Percentiles rank a stretch among this genome's conserved stretches.
Evolutionary conservation across 768 basidiomycete species (phyloP).

Genomic region (Trametes elegans): DNA sequence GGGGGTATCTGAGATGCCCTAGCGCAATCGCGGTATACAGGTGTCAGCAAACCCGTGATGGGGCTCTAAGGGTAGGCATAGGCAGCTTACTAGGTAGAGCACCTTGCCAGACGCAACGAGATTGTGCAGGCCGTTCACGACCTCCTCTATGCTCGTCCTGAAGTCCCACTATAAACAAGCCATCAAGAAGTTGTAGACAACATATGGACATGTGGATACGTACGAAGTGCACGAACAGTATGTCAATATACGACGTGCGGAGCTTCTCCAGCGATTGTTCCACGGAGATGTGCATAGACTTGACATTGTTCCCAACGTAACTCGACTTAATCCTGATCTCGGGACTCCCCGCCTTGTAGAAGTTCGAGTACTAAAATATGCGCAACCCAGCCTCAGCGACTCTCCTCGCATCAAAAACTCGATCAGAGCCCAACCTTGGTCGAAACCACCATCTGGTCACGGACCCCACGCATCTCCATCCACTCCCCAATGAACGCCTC

Average conservation of each 20-base stretch:
- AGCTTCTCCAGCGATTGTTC: conserved; percentile 45
- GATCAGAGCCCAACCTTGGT: conserved; percentile 22
- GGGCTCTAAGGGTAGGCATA: not conserved
- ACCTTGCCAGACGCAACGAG: conserved; percentile 43
- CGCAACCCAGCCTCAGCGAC: not conserved
- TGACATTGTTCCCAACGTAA: conserved; percentile 41
- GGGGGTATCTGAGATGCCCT: conserved; percentile 30
- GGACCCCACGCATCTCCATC: conserved; percentile 35
- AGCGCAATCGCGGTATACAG: no score
- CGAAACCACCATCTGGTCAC: conserved; percentile 37
- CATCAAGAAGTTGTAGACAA: not conserved
- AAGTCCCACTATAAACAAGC: conserved; percentile 33
- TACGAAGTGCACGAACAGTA: conserved; percentile 54
- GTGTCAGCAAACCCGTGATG: no score
- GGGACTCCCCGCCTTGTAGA: conserved; percentile 20
- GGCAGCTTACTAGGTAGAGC: conserved; percentile 30
- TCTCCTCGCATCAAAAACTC: no score
- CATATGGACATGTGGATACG: conserved; percentile 37
- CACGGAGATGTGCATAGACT: conserved; percentile 33
- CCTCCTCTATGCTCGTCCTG: conserved; percentile 36
- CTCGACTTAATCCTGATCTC: conserved; percentile 34
- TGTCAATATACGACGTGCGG: conserved; percentile 55
- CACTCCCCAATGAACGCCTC: conserved; percentile 43
- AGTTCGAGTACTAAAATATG: conserved; percentile 28
- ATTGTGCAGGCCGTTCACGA: conserved; percentile 41